A percentile compares a stretch with the other conserved stretches of the same genome.
phyloP scores from a whole-genome alignment of 2,329 filamentous ascomycete species.

The Zymoseptoria crescenta region DNA sequence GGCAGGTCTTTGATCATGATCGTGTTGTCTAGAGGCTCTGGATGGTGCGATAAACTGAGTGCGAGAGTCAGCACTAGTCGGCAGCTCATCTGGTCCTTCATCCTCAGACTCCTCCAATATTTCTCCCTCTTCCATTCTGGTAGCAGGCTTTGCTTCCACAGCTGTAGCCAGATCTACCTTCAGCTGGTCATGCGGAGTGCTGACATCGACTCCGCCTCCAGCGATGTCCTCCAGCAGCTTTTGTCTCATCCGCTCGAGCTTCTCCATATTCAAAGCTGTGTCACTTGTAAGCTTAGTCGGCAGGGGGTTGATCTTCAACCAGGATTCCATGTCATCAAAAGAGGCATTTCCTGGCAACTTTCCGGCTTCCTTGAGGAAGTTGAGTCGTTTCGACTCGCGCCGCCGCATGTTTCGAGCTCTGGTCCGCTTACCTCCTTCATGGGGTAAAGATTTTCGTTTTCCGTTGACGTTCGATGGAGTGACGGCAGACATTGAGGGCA shows the following conservation, averaged over 20 bases:
- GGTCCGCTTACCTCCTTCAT: slow-evolving; percentile 45
- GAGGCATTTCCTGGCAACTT: slow-evolving; percentile 45
- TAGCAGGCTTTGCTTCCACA: neutral
- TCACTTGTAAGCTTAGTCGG: neutral
- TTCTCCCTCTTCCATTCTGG: neutral
- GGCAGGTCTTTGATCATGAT: neutral
- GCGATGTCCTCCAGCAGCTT: slow-evolving; percentile 1
- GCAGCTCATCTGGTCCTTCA: neutral
- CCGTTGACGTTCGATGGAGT: neutral
- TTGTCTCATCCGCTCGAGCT: slow-evolving; percentile 1
- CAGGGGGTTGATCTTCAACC: slow-evolving; percentile 1
- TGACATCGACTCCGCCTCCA: slow-evolving; percentile 2
- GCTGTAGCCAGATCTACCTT: neutral
- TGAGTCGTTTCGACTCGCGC: slow-evolving; percentile 43
- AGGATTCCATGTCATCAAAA: slow-evolving; percentile 39
- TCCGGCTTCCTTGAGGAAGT: slow-evolving; percentile 47
- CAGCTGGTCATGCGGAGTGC: slow-evolving; percentile 1
- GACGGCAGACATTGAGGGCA: neutral
- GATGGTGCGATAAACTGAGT: neutral
- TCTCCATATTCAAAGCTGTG: neutral
- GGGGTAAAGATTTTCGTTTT: slow-evolving; percentile 24
- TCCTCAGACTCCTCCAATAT: slow-evolving; percentile 1
- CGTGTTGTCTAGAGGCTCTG: neutral
- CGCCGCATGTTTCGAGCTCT: slow-evolving; percentile 49
- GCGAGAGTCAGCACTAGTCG: neutral